Conservation (phyloP, 2,329 filamentous ascomycete species). For the Penicillium capsulatum region DNA sequence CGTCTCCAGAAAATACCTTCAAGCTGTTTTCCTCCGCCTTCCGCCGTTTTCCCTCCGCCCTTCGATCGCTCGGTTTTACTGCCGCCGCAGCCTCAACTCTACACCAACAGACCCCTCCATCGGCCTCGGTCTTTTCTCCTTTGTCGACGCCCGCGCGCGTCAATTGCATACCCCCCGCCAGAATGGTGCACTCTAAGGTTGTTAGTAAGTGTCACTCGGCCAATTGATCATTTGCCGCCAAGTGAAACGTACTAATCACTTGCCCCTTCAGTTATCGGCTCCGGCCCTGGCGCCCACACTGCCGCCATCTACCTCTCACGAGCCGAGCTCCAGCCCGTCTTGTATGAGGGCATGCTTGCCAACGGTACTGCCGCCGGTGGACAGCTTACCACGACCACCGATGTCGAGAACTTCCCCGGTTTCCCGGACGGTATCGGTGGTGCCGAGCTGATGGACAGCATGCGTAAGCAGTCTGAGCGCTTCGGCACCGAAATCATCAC, state of each 20-base stretch:
- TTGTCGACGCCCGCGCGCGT: conserved; percentile 40
- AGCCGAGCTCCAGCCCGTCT: conserved; percentile 87
- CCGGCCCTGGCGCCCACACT: conserved; percentile 94
- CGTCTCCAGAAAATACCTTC: conserved; percentile 50
- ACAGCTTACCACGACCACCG: conserved; percentile 96
- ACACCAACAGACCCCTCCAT: conserved; percentile 54
- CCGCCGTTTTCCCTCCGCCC: conserved; percentile 59
- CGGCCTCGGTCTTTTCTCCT: conserved; percentile 32
- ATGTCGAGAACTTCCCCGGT: conserved; percentile 96
- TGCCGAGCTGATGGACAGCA: conserved; percentile 85
- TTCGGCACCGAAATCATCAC: conserved; percentile 92
- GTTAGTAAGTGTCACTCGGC: conserved; percentile 61
- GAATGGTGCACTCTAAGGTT: conserved; percentile 87
- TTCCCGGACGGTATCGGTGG: conserved; percentile 89
- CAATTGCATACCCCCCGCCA: conserved; percentile 36
- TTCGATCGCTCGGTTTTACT: conserved; percentile 69
- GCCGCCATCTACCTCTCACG: conserved; percentile 94
- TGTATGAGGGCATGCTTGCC: conserved; percentile 97
- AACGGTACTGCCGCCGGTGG: conserved; percentile 94
- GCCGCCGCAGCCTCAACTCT: conserved; percentile 68
- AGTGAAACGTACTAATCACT: conserved; percentile 14
- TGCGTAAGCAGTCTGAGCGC: conserved; percentile 83
- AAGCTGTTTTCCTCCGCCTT: conserved; percentile 90
- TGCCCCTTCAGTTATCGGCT: conserved; percentile 65
- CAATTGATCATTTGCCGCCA: conserved; percentile 7